Conservation (phyloP, 169 alveolate species). For the Plasmodium adleri region DNA sequence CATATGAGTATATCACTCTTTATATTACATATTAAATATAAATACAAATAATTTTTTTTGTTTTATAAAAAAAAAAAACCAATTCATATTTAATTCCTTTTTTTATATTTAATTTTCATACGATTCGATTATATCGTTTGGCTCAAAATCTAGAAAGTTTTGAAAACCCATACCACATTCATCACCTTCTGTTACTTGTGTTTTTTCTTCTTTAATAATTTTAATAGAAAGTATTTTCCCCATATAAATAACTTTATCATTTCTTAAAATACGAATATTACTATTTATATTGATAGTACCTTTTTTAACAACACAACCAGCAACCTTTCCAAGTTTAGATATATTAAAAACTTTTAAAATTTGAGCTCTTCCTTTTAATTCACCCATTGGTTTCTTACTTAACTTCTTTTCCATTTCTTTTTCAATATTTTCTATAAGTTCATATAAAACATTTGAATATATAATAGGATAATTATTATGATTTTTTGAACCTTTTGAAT, state of each 20-base stretch:
- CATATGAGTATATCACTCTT: too few species aligned
- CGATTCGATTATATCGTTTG: constrained; percentile 53
- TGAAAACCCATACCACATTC: constrained; percentile 72
- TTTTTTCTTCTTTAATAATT: constrained; percentile 53
- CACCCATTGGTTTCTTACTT: constrained; percentile 56
- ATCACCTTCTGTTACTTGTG: constrained; percentile 30
- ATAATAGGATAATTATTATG: neutral
- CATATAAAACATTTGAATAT: constrained; percentile 55
- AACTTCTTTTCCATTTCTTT: constrained; percentile 36
- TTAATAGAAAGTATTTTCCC: constrained; percentile 56
- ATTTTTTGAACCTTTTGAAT: neutral
- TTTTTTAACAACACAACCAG: constrained; percentile 50
- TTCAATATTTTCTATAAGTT: constrained; percentile 19
- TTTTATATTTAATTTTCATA: constrained; percentile 27
- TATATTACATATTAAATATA: too few species aligned
- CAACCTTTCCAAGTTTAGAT: constrained; percentile 52
- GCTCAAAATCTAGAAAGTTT: constrained; percentile 29
- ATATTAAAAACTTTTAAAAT: constrained; percentile 59
- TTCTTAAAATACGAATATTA: constrained; percentile 45
- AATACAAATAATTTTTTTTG: too few species aligned
- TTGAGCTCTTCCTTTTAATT: constrained; percentile 27
- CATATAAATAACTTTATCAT: constrained; percentile 21
- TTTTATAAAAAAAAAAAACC: too few species aligned
- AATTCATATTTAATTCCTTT: too few species aligned
- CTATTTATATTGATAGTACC: constrained; percentile 54